Percentiles rank a stretch among this genome's conserved stretches.
These are phyloP conservation scores for Fusarium denticulatum DNA, from an alignment of 2,329 filamentous ascomycete genomes.

Conservation along the genomic window DNA sequence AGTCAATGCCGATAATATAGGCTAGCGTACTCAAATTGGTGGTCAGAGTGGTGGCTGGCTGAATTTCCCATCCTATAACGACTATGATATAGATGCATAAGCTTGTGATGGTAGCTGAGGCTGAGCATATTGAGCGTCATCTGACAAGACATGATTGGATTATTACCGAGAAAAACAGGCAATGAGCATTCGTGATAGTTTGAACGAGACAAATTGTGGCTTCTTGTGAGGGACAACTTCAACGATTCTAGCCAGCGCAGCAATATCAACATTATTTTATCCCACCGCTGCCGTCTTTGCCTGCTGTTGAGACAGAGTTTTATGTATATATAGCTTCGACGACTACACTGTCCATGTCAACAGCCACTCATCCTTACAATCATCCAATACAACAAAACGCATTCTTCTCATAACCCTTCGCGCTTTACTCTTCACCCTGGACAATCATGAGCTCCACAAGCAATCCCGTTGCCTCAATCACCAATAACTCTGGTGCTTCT, in stretches of 20 bases:
- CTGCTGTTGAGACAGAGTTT: accelerated
- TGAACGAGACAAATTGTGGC: background rate
- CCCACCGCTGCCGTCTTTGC: accelerated
- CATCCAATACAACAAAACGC: background rate
- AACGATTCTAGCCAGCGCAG: background rate
- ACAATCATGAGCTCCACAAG: background rate
- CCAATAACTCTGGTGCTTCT: background rate
- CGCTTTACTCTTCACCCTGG: too few relatives aligned
- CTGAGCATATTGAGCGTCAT: background rate
- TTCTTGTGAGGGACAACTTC: background rate
- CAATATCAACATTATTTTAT: too few relatives aligned
- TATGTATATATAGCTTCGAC: background rate
- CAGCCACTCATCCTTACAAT: background rate
- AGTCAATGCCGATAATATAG: background rate
- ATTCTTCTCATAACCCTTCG: accelerated
- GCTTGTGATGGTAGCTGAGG: background rate
- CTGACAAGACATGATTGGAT: background rate
- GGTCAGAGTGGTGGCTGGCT: background rate
- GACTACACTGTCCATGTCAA: too few relatives aligned
- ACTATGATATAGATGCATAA: background rate
- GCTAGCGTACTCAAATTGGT: background rate
- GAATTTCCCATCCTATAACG: background rate
- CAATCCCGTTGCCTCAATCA: background rate
- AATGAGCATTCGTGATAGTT: background rate
- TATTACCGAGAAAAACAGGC: background rate